Base-by-base conservation (phyloP, 805 yeast genomes). In the Monosporozyma yasuniensis region DNA sequence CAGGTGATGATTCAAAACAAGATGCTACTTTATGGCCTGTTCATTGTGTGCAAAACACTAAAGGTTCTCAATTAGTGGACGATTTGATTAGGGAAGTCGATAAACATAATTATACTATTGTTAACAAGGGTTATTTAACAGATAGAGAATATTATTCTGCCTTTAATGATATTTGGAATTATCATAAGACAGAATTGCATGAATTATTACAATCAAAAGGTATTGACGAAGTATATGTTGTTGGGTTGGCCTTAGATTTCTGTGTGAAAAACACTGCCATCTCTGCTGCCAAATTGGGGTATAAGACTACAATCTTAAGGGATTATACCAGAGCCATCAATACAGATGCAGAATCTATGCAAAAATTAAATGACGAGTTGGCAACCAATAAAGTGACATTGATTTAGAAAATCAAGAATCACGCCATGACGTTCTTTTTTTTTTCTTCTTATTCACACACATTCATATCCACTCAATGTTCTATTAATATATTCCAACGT, bases 131-230 rank as follows among this genome's bases (percentile, higher is more conserved):
- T 0, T 75, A 73, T 51, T 65, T 83, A 27, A 70, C 69, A 23
- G 89, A 86, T 56, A 66, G 93, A 19, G 98, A 90, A 63, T 88
- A 83, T 63, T 90, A 88, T 61, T 88, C 96, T 14, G 89, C 95
- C 27, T 90, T 90, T 63, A 72, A 75, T 48, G 98, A 90, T 65
- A 74, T 79, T 27, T 87, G 96, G 91, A 74, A 78, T 25, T 59
- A 77, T 25, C 83, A 84, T 59, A 71, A 78, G 42, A 89, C 97
- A 0, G 90, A 80, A 49, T 69, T 89, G 54, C 72, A 74, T 47
- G 64, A 61, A 1, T 67, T 74, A 41, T 71, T 90, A 53, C 64
- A 61, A 23, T 58, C 69, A 1, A 62, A 75, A 38, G 67, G 64
- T 0, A 78, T 87, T 42, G 73, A 76, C 2, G 76, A 80, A 41